Evolutionary conservation across 768 basidiomycete species (phyloP).

Genomic region (Cystofilobasidium capitatum): DNA sequence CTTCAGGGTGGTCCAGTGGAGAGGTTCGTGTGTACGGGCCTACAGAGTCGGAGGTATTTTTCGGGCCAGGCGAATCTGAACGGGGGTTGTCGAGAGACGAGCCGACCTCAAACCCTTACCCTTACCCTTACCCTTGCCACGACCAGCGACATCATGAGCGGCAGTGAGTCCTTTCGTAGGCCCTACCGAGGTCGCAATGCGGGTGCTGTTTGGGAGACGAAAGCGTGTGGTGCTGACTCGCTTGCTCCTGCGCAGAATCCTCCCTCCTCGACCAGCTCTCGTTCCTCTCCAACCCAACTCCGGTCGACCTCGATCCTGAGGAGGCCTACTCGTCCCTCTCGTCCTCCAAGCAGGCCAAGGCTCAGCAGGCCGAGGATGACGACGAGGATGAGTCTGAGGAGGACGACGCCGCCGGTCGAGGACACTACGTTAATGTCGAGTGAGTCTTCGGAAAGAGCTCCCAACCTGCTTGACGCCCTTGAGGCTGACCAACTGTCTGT

Average conservation of each 20-base stretch:
- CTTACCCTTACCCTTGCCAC: background rate
- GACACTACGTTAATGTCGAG: constrained; percentile 24
- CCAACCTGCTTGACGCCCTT: background rate
- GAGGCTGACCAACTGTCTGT: background rate
- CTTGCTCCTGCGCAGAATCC: constrained; percentile 9
- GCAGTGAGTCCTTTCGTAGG: background rate
- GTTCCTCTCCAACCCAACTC: constrained; percentile 20
- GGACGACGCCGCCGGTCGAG: constrained; percentile 9
- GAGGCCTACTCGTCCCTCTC: constrained; percentile 24
- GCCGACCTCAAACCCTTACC: background rate
- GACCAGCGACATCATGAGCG: background rate
- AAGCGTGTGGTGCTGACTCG: background rate
- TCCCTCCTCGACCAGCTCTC: constrained; percentile 26
- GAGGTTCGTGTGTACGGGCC: no score
- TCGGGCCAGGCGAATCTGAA: no score
- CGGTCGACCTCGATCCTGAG: constrained; percentile 25
- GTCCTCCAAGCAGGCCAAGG: constrained; percentile 19
- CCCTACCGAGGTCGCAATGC: no score
- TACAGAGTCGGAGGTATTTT: no score
- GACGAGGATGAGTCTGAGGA: constrained; percentile 9
- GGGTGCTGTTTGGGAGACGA: no score
- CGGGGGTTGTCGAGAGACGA: no score
- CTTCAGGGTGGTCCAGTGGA: no score
- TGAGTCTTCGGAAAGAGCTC: constrained; percentile 5
- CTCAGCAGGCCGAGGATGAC: background rate